A percentile compares a stretch with the other conserved stretches of the same genome.
Conservation (phyloP, 371 early-diverging fungal genomes). For the Apophysomyces elegans region DNA sequence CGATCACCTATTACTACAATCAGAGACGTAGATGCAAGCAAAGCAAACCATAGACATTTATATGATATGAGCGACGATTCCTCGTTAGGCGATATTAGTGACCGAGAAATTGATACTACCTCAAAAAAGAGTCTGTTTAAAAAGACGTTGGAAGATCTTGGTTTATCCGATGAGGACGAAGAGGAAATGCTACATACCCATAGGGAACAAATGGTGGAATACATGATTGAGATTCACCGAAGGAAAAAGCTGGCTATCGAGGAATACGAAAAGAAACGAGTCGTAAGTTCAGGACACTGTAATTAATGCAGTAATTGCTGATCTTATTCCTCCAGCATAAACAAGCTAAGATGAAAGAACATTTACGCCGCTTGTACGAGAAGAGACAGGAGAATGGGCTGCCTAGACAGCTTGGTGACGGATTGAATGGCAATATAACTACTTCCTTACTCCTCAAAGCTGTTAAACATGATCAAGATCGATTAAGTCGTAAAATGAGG, state of each 20-base stretch:
- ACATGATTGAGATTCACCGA: constrained; percentile 48
- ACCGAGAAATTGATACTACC: constrained; percentile 10
- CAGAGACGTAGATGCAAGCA: background rate
- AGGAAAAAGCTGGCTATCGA: constrained; percentile 40
- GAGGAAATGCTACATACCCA: constrained; percentile 39
- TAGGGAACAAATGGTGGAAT: constrained; percentile 45
- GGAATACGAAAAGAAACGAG: constrained; percentile 46
- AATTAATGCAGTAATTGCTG: background rate
- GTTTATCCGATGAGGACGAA: constrained; percentile 32
- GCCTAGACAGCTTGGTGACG: constrained; percentile 19
- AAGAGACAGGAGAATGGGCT: constrained; percentile 40
- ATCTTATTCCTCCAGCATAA: constrained; percentile 20
- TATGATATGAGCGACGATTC: constrained; percentile 30
- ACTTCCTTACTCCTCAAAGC: constrained; percentile 19
- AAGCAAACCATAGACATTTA: background rate
- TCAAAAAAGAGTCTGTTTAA: constrained; percentile 21
- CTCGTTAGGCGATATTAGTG: constrained; percentile 32
- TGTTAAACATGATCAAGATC: constrained; percentile 39
- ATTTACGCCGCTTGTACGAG: constrained; percentile 41
- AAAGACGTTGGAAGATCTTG: constrained; percentile 29
- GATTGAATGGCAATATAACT: constrained; percentile 12
- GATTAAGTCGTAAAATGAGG: constrained; percentile 18
- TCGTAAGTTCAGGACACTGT: constrained; percentile 27
- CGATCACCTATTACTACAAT: background rate
- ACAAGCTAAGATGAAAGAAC: constrained; percentile 35